These are phyloP conservation scores for Bruguiera hainesii DNA, from an alignment of 441 rosid genomes.

Conservation along the genomic window DNA sequence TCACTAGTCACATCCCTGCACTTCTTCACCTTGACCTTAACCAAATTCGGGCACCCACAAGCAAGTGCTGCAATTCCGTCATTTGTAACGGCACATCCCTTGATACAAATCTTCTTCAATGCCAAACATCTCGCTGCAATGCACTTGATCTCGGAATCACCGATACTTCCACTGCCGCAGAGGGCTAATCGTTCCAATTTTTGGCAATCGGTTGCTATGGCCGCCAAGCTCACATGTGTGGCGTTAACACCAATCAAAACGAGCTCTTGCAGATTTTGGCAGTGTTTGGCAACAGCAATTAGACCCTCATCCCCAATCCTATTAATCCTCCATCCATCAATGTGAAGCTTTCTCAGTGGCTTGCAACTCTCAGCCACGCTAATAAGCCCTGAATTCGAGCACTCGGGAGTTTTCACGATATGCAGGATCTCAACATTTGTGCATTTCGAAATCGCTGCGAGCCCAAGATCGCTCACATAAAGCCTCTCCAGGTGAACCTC, in stretches of 20 bases:
- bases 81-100: constrained; percentile 53
- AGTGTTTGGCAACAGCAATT: constrained; percentile 45
- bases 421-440: constrained; percentile 51
- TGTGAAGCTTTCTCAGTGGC: constrained; percentile 64
- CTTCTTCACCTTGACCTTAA: constrained; percentile 72
- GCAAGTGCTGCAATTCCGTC: constrained; percentile 59
- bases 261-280: constrained; percentile 55
- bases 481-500: constrained; percentile 66
- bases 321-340: constrained; percentile 66
- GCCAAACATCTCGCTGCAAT: constrained; percentile 60
- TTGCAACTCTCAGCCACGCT: constrained; percentile 53
- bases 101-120: constrained; percentile 66
- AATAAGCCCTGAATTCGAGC: constrained; percentile 54
- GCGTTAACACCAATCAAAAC: constrained; percentile 70
- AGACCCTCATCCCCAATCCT: constrained; percentile 68
- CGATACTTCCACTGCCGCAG: constrained; percentile 65
- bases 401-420: constrained; percentile 58
- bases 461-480: constrained; percentile 58
- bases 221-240: constrained; percentile 45
- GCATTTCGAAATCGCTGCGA: constrained; percentile 49
- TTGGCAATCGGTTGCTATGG: constrained; percentile 52
- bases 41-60: constrained; percentile 61
- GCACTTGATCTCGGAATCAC: constrained; percentile 55
- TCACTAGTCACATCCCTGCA: constrained; percentile 61
- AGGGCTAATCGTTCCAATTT: constrained; percentile 64